Percentiles rank a stretch among this genome's conserved stretches.
Conservation (phyloP, 306 rosid genomes). For the Cicer judaicum region DNA sequence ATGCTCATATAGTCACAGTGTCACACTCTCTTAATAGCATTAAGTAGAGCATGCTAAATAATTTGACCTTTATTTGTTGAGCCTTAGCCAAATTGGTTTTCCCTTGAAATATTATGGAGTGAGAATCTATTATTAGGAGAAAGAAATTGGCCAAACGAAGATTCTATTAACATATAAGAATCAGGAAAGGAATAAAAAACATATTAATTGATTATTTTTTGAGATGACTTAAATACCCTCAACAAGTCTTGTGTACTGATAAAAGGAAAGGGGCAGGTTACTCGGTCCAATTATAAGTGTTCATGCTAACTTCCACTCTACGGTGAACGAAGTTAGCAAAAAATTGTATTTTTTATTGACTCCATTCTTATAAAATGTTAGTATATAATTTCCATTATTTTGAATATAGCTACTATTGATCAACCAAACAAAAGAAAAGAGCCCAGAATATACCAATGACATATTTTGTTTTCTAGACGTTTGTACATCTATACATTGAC, state of each 20-base stretch:
- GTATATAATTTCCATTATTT: neutral
- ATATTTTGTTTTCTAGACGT: conserved; percentile 29
- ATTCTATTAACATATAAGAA: conserved; percentile 16
- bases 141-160: conserved; percentile 1
- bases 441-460: conserved; percentile 1
- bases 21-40: conserved; percentile 16
- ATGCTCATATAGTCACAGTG: conserved; percentile 20
- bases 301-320: neutral
- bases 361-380: conserved; percentile 15
- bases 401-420: conserved; percentile 29
- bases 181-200: neutral
- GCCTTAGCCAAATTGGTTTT: conserved; percentile 30
- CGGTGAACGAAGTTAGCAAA: conserved; percentile 1
- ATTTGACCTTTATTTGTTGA: conserved; percentile 27
- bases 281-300: conserved; percentile 9
- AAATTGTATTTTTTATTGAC: neutral
- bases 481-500: conserved; percentile 23
- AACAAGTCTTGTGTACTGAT: conserved; percentile 15
- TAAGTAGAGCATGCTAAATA: conserved; percentile 30
- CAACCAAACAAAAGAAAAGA: neutral
- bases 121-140: conserved; percentile 19
- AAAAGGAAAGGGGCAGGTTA: conserved; percentile 4
- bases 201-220: conserved; percentile 11
- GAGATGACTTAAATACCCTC: conserved; percentile 19
- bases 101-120: conserved; percentile 11